Conservation (phyloP, 192 early-diverging fungal species). For the Backusella parvicylindrica region DNA sequence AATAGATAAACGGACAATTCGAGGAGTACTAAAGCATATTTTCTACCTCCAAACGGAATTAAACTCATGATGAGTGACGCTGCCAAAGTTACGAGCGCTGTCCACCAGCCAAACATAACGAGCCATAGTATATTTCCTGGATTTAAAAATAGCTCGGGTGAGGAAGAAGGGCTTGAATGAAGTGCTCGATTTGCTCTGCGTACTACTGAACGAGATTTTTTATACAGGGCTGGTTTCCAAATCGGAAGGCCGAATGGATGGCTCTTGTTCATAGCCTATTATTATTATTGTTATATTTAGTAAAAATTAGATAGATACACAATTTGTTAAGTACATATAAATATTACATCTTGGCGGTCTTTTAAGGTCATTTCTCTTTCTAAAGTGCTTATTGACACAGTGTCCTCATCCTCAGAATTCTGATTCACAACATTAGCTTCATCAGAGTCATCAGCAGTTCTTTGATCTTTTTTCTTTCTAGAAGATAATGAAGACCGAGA, state of each 20-base stretch:
- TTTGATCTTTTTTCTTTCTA: background rate
- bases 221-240: constrained; percentile 97
- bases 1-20: constrained; percentile 84
- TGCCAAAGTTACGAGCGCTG: constrained; percentile 60
- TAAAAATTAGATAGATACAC: background rate
- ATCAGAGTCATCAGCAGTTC: background rate
- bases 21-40: constrained; percentile 61
- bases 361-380: background rate
- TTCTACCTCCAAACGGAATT: constrained; percentile 39
- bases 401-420: background rate
- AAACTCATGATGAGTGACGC: constrained; percentile 60
- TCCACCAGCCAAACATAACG: constrained; percentile 88
- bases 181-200: constrained; percentile 77
- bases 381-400: background rate
- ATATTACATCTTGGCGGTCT: background rate
- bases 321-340: background rate
- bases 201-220: constrained; percentile 90
- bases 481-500: background rate
- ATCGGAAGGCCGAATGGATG: constrained; percentile 94
- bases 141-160: constrained; percentile 62
- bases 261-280: constrained; percentile 68
- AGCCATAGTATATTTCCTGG: constrained; percentile 87
- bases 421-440: background rate
- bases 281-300: background rate
- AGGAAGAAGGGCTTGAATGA: constrained; percentile 65